Evolutionary conservation across 495 filamentous ascomycete genomes (phyloP).

Genomic region (Neurospora discreta): DNA sequence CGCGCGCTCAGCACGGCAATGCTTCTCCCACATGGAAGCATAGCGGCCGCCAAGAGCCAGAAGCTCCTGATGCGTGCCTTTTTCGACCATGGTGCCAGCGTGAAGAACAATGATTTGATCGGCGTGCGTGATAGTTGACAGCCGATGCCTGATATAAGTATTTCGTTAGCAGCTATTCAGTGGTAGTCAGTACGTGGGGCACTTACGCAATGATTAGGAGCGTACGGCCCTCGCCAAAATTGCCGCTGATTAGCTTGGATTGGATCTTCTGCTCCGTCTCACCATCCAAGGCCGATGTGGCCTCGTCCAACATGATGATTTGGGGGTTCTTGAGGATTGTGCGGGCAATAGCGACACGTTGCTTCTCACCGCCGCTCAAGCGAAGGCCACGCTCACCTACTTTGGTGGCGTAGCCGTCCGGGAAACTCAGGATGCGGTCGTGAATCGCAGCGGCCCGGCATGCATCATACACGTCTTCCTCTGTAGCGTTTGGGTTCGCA

Average conservation of each 20-base stretch:
- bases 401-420: constrained; percentile 82
- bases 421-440: constrained; percentile 88
- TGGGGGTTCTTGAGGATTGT: constrained; percentile 93
- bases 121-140: constrained; percentile 88
- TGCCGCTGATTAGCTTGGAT: constrained; percentile 65
- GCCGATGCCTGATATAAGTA: constrained; percentile 48
- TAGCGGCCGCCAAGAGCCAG: constrained; percentile 70
- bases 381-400: constrained; percentile 91
- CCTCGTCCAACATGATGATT: constrained; percentile 94
- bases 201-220: constrained; percentile 54
- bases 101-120: constrained; percentile 93
- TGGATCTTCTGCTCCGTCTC: constrained; percentile 97
- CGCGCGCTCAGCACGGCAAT: constrained; percentile 78
- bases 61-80: constrained; percentile 78
- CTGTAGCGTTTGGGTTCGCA: constrained; percentile 72
- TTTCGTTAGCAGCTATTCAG: not conserved
- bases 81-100: constrained; percentile 71
- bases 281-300: constrained; percentile 88
- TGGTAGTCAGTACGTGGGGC: not conserved
- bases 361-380: constrained; percentile 91
- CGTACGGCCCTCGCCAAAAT: constrained; percentile 70
- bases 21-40: constrained; percentile 90
- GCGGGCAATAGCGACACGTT: constrained; percentile 91
- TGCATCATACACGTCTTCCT: constrained; percentile 82
- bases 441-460: constrained; percentile 90